Conservation (phyloP, 768 basidiomycete species). For the Mycena vitilis region DNA sequence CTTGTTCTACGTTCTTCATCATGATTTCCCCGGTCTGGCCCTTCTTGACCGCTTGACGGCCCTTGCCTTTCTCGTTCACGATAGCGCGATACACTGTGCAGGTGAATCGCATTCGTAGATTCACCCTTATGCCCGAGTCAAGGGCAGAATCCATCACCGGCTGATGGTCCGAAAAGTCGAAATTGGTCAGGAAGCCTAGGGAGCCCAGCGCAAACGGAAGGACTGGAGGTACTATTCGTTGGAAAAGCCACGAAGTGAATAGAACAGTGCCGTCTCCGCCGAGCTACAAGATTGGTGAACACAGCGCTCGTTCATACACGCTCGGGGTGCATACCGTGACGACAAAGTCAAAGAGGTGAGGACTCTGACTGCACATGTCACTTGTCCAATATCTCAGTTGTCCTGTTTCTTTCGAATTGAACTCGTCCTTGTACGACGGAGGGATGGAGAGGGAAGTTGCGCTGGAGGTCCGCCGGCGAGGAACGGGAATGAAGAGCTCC, state of each 20-base stretch:
- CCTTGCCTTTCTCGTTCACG: conserved; percentile 73
- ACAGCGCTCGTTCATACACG: neutral
- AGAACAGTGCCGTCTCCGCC: conserved; percentile 99
- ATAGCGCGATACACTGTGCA: conserved; percentile 98
- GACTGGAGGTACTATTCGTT: conserved; percentile 97
- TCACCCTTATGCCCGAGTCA: conserved; percentile 95
- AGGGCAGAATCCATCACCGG: conserved; percentile 88
- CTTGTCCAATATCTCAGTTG: conserved; percentile 98
- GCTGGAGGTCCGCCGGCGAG: conserved; percentile 79
- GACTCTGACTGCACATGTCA: conserved; percentile 91
- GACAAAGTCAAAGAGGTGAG: conserved; percentile 97
- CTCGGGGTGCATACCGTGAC: conserved; percentile 80
- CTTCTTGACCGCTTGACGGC: conserved; percentile 88
- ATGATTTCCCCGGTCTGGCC: conserved; percentile 96
- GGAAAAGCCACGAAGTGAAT: conserved; percentile 99
- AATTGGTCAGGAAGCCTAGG: conserved; percentile 96
- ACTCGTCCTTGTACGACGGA: conserved; percentile 53
- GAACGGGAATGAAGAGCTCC: conserved; percentile 85
- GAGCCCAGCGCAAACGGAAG: conserved; percentile 97
- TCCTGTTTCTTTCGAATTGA: conserved; percentile 71
- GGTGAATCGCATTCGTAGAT: conserved; percentile 98
- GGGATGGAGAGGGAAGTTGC: conserved; percentile 64
- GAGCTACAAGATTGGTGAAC: conserved; percentile 63
- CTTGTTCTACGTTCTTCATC: conserved; percentile 91
- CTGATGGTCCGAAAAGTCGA: conserved; percentile 90